phyloP scores from a whole-genome alignment of 2,329 filamentous ascomycete genomes.

The Aspergillus sp. region DNA sequence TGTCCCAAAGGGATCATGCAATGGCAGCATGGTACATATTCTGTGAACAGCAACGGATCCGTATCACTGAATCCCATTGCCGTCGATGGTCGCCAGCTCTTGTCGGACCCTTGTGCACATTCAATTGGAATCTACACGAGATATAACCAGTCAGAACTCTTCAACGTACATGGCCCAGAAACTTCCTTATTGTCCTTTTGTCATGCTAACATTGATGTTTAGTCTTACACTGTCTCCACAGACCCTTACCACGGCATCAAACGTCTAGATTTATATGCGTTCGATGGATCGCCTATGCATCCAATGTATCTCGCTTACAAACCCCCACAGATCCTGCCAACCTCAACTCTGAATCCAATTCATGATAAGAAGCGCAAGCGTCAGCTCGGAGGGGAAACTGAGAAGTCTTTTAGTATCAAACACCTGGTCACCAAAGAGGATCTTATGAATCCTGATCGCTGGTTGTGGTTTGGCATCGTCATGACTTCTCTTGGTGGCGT shows the following conservation, averaged over 20 bases:
- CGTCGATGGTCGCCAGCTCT: conserved; percentile 63
- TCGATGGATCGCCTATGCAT: conserved; percentile 61
- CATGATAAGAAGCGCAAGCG: conserved; percentile 37
- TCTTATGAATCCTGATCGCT: conserved; percentile 35
- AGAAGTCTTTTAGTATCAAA: conserved; percentile 19
- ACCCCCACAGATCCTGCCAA: conserved; percentile 66
- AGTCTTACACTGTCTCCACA: conserved; percentile 41
- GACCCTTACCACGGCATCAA: conserved; percentile 60
- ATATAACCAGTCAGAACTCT: conserved; percentile 61
- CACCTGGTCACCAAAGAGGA: conserved; percentile 26
- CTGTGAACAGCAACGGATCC: conserved; percentile 53
- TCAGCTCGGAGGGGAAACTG: conserved; percentile 9
- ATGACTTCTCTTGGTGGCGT: conserved; percentile 42
- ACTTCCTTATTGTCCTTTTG: too few species aligned
- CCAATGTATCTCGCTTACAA: conserved; percentile 63
- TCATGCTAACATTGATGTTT: conserved; percentile 3
- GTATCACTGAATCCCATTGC: conserved; percentile 57
- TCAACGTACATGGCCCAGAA: conserved; percentile 47
- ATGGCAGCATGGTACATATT: conserved; percentile 66
- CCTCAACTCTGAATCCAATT: conserved; percentile 58
- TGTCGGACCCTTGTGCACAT: conserved; percentile 60
- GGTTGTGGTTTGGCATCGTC: conserved; percentile 47
- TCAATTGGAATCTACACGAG: conserved; percentile 56
- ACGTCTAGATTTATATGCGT: conserved; percentile 60
- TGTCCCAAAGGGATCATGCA: conserved; percentile 65